Percentiles rank a stretch among this genome's conserved stretches.
These are phyloP conservation scores for Syzygium jambos DNA, from an alignment of 345 rosid genomes.

Conservation along the genomic window DNA sequence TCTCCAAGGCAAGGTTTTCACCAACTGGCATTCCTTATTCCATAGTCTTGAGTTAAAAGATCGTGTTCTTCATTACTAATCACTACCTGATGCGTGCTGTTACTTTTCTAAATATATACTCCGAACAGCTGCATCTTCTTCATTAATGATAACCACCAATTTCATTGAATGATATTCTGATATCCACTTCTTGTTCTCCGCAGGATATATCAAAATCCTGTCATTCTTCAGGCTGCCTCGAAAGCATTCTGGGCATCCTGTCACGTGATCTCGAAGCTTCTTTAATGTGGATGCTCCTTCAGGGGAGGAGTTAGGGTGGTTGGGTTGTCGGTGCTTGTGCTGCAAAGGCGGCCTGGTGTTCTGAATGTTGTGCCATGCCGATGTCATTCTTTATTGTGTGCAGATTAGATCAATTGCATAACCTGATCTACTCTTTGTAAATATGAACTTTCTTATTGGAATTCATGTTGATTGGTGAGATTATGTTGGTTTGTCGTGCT, in stretches of 20 bases:
- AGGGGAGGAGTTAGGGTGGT: neutral
- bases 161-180: neutral
- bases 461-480: neutral
- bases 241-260: slow-evolving; percentile 90
- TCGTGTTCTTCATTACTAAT: neutral
- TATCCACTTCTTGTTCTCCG: neutral
- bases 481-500: neutral
- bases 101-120: neutral
- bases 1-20: neutral
- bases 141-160: neutral
- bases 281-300: slow-evolving; percentile 21
- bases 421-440: neutral
- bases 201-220: slow-evolving; percentile 94
- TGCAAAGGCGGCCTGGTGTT: neutral
- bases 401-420: neutral
- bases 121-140: neutral
- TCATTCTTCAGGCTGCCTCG: slow-evolving; percentile 60
- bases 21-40: neutral
- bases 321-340: neutral
- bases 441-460: neutral
- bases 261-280: slow-evolving; percentile 74
- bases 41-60: neutral
- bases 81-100: neutral
- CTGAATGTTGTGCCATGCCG: neutral
- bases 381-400: neutral